These are phyloP conservation scores for Kokia cookei DNA, from an alignment of 441 rosid species.

Conservation along the genomic window DNA sequence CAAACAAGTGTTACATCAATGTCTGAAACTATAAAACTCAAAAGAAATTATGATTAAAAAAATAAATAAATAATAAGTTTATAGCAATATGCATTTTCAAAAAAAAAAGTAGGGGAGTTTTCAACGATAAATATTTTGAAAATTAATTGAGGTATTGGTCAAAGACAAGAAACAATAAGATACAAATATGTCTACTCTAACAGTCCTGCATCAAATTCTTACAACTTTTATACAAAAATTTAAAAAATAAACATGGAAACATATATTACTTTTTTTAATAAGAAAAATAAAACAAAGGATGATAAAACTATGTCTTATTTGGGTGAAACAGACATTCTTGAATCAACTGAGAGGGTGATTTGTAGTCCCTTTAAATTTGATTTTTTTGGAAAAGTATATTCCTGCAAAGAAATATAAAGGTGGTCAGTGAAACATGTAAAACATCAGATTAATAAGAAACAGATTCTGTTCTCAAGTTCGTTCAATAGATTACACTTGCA, in stretches of 20 bases:
- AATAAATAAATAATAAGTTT: no score
- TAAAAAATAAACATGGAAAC: neutral
- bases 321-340: no score
- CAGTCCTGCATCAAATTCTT: neutral
- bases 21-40: neutral
- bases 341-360: no score
- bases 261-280: no score
- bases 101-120: neutral
- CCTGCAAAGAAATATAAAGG: neutral
- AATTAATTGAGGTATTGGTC: neutral
- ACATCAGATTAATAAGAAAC: conserved; percentile 22
- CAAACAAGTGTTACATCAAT: neutral
- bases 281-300: no score
- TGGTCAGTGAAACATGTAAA: conserved; percentile 3
- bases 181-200: neutral
- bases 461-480: conserved; percentile 21
- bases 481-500: conserved; percentile 58
- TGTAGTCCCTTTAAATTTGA: no score
- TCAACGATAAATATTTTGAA: neutral
- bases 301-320: no score
- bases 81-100: neutral
- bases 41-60: neutral
- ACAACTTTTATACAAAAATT: neutral
- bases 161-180: neutral
- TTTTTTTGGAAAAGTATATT: no score